Evolutionary conservation across 192 early-diverging fungal genomes (phyloP).

Genomic region (Pecoramyces ruminantium): DNA sequence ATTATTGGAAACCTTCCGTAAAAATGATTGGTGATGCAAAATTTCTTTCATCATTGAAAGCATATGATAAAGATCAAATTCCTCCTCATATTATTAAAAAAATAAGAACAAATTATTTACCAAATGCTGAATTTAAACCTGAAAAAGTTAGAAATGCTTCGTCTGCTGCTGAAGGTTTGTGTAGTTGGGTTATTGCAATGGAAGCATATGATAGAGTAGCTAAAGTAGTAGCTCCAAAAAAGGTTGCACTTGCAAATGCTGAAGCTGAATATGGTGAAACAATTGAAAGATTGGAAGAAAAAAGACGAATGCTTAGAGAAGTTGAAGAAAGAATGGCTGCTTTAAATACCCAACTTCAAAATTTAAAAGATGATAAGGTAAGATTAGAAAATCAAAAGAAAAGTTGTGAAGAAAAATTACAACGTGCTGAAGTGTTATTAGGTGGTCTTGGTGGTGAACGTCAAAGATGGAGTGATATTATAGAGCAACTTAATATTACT

Average conservation of each 20-base stretch:
- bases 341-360: constrained; percentile 29
- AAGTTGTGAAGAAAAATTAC: constrained; percentile 36
- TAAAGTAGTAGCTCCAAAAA: constrained; percentile 41
- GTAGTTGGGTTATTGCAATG: constrained; percentile 43
- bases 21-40: constrained; percentile 38
- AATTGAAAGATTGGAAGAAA: constrained; percentile 33
- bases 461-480: constrained; percentile 41
- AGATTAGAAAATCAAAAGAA: constrained; percentile 33
- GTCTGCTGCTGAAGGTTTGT: constrained; percentile 39
- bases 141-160: constrained; percentile 48
- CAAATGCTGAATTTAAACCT: constrained; percentile 43
- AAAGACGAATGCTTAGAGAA: constrained; percentile 26
- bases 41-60: constrained; percentile 28
- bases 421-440: constrained; percentile 34
- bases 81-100: constrained; percentile 37
- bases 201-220: constrained; percentile 42
- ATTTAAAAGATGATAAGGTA: constrained; percentile 31
- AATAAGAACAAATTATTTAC: constrained; percentile 31
- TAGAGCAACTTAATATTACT: constrained; percentile 19
- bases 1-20: constrained; percentile 42
- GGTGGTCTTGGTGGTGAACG: constrained; percentile 42
- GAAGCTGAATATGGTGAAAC: constrained; percentile 37
- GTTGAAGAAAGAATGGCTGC: constrained; percentile 31
- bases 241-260: constrained; percentile 30
- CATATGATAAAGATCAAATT: constrained; percentile 44